Conservation (phyloP, 2,329 filamentous ascomycete genomes). For the Pseudogymnoascus sp. region DNA sequence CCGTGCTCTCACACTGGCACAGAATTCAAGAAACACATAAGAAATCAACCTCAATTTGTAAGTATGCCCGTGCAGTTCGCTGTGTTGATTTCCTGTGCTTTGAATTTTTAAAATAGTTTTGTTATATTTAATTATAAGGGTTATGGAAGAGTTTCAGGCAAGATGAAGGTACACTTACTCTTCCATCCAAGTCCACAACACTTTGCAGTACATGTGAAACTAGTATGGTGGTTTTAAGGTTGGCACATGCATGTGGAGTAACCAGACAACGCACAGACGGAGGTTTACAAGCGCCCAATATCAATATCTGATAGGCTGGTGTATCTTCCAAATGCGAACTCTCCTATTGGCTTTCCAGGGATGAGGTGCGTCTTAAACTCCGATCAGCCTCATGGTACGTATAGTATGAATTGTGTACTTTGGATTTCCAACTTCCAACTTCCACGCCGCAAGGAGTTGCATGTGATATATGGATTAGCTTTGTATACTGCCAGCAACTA, state of each 20-base stretch:
- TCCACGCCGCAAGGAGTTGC: not conserved
- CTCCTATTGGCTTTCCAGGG: not conserved
- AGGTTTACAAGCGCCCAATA: not conserved
- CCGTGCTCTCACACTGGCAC: not conserved
- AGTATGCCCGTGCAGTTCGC: not conserved
- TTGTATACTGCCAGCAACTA: not conserved
- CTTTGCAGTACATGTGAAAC: not conserved
- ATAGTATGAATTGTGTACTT: not conserved
- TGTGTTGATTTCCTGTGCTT: not conserved
- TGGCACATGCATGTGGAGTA: slow-evolving; percentile 6
- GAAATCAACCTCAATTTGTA: not conserved
- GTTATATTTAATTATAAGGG: not conserved
- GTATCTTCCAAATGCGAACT: not conserved
- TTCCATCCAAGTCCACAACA: not conserved
- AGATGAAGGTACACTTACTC: not conserved
- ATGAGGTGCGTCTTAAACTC: not conserved
- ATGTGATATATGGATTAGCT: not conserved
- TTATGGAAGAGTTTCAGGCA: not conserved
- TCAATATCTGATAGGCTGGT: not conserved
- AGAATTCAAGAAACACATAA: not conserved
- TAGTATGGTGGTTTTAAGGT: not conserved
- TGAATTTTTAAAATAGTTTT: not conserved
- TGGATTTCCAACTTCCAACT: not conserved
- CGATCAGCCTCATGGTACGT: not conserved
- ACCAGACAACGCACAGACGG: not conserved